Evolutionary conservation across 2,329 filamentous ascomycete genomes (phyloP), one percentile per base, ranked within the genome.

Genomic region (Fusarium dlaminii): DNA sequence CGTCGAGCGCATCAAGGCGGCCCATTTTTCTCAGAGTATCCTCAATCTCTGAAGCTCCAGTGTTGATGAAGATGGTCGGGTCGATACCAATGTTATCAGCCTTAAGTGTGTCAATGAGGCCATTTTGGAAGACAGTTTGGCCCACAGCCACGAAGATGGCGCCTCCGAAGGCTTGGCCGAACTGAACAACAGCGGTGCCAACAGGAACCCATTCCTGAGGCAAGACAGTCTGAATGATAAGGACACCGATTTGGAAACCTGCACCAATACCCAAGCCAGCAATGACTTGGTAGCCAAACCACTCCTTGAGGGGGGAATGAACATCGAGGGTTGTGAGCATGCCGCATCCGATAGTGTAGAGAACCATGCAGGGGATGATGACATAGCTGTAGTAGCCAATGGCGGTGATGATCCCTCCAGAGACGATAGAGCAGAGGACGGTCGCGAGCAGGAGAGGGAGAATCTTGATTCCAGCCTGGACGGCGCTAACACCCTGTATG

Each of bases 111-210:
- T 84, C 80, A 51, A 90, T 82, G 24, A 94, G 83, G 1, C 87
- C 89, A 76, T 93, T 92, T 71, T 90, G 87, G 83, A 94, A 93
- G 51, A 93, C 86, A 27, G 90, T 89, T 79, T 94, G 90, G 0
- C 89, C 88, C 15, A 92, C 88, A 11, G 89, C 87, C 54, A 94
- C 88, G 73, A 90, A 89, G 30, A 94, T 81, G 5, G 92, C 90
- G 8, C 91, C 91, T 45, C 91, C 91, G 8, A 94, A 85, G 4
- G 86, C 86, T 77, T 93, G 90, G 82, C 90, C 90, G 81, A 93
- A 92, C 40, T 87, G 84, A 3, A 89, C 84, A 57, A 83, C 86
- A 11, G 87, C 86, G 10, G 86, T 88, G 34, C 82, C 88, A 3
- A 88, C 83, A 2, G 88, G 86, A 22, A 89, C 83, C 65, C 87